Evolutionary conservation across 208 protist genomes (phyloP), one percentile per base, ranked within the genome.

Genomic region (Leishmania gerbilli): DNA sequence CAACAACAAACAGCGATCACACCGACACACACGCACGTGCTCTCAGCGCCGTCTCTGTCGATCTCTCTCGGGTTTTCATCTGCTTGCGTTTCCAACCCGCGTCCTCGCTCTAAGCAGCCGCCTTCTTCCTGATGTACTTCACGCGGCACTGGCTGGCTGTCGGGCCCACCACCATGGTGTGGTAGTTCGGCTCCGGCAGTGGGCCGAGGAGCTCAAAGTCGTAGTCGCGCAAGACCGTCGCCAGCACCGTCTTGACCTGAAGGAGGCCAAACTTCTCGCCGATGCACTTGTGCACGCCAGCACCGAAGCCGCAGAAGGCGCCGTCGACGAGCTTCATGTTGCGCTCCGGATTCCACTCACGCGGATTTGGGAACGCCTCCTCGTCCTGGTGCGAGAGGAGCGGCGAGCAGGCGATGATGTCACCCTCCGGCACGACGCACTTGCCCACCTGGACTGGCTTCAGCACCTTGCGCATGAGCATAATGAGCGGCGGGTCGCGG

Each of bases 251-350:
- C 89, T 98, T 98, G 58, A 98, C 94, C 88, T 98, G 97, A 42
- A 99, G 83, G 51, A 97, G 92, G 47, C 92, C 97, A 81, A 99
- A 99, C 88, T 96, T 96, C 85, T 98, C 95, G 24, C 97, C 97
- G 80, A 98, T 95, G 89, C 97, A 98, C 83, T 96, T 97, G 88
- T 98, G 94, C 76, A 94, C 89, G 45, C 93, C 93, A 69, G 89
- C 92, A 83, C 97, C 97, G 62, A 99, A 99, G 62, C 89, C 94
- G 75, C 96, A 83, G 85, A 91, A 96, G 81, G 92, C 85, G 51
- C 94, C 93, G 7, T 93, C 88, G 79, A 94, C 87, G 27, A 84
- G 71, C 84, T 94, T 94, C 77, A 96, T 90, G 79, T 98, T 91
- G 65, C 97, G 92, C 67, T 96, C 88, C 55, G 97, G 97, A 74